Percentiles rank a stretch among this genome's conserved stretches.
phyloP scores from a whole-genome alignment of 148 eudicot species.

The Agrostemma githago region DNA sequence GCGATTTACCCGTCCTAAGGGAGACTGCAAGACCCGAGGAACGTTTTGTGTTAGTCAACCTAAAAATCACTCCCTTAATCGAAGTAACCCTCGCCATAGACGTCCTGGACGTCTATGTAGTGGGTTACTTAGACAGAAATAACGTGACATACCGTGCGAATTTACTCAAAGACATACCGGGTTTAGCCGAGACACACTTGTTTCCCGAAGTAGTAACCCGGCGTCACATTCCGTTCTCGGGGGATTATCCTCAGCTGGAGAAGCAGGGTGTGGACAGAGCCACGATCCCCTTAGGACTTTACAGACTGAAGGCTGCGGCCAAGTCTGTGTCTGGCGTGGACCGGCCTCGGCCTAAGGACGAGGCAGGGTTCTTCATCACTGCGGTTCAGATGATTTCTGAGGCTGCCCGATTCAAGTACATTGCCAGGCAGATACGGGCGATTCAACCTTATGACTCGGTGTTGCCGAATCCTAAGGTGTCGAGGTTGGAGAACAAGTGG shows the following conservation, averaged over 20 bases:
- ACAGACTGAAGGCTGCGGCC: background rate
- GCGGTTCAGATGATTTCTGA: slow-evolving; percentile 6
- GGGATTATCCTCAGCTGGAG: background rate
- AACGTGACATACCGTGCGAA: background rate
- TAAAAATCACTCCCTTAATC: background rate
- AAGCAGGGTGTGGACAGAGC: background rate
- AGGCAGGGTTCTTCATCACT: background rate
- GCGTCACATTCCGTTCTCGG: background rate
- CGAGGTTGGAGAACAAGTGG: slow-evolving; percentile 1
- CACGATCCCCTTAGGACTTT: background rate
- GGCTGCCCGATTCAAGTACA: slow-evolving; percentile 2
- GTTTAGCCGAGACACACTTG: background rate
- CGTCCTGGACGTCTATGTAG: background rate
- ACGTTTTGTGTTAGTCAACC: background rate
- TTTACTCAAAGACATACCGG: background rate
- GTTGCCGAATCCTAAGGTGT: background rate
- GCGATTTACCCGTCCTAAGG: background rate
- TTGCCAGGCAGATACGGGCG: background rate
- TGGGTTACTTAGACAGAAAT: background rate
- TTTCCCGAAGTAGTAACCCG: background rate
- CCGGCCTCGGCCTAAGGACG: background rate
- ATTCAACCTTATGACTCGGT: background rate
- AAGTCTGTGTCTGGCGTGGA: background rate
- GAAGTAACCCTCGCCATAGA: background rate
- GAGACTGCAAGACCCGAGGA: background rate